Conservation (phyloP, 352 stramenopile species). For the Phytophthora pluvialis region DNA sequence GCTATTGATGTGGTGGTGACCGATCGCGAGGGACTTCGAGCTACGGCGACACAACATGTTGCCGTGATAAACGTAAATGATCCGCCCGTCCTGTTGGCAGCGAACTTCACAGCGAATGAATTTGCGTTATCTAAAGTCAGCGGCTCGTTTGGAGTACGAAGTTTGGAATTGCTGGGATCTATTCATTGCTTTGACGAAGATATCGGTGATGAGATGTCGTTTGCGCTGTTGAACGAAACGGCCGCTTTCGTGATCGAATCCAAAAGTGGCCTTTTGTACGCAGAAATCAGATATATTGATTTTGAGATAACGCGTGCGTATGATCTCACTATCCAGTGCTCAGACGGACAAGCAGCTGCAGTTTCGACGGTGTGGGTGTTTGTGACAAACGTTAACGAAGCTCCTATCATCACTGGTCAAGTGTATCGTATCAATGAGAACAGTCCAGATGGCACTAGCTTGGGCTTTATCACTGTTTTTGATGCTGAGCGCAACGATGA, state of each 20-base stretch:
- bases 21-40: conserved; percentile 25
- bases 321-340: conserved; percentile 39
- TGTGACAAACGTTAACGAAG: conserved; percentile 62
- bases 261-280: conserved; percentile 52
- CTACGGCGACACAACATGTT: conserved; percentile 17
- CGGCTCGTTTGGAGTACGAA: background rate
- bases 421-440: conserved; percentile 49
- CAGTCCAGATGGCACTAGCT: conserved; percentile 4
- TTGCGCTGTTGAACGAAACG: conserved; percentile 32
- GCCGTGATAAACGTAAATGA: conserved; percentile 29
- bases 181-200: conserved; percentile 64
- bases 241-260: conserved; percentile 40
- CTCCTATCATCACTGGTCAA: conserved; percentile 35
- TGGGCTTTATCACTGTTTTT: conserved; percentile 19
- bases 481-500: conserved; percentile 30
- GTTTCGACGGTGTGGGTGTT: conserved; percentile 28
- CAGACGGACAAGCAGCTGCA: conserved; percentile 37
- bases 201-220: conserved; percentile 39
- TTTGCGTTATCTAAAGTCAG: conserved; percentile 2
- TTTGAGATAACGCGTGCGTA: conserved; percentile 51
- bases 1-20: conserved; percentile 17
- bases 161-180: conserved; percentile 40
- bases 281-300: conserved; percentile 45
- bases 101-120: conserved; percentile 34
- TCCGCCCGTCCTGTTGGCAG: conserved; percentile 20